Evolutionary conservation across 495 filamentous ascomycete species (phyloP).

Genomic region (Lasiosphaeria miniovina): DNA sequence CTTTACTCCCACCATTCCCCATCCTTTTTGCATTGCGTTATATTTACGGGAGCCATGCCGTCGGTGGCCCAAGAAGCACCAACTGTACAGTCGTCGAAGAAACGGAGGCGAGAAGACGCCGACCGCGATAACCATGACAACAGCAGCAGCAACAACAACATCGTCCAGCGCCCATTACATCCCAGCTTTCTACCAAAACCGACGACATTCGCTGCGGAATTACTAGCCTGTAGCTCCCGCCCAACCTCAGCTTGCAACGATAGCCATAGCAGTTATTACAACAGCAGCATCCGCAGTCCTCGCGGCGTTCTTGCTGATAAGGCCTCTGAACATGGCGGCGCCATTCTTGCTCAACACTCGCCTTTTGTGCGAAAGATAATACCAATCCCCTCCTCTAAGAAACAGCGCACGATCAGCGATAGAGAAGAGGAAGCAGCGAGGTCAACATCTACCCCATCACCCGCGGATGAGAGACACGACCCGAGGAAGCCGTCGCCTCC

Average conservation of each 20-base stretch:
- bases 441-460: conserved; percentile 13
- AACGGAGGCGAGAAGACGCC: conserved; percentile 41
- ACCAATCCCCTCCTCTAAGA: conserved; percentile 35
- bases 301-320: conserved; percentile 5
- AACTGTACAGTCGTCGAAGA: conserved; percentile 31
- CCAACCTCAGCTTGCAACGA: conserved; percentile 8
- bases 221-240: conserved; percentile 17
- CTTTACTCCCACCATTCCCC: neutral
- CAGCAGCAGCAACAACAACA: conserved; percentile 4
- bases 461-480: conserved; percentile 1
- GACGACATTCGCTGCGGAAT: conserved; percentile 2
- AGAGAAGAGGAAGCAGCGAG: conserved; percentile 10
- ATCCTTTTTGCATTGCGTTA: neutral
- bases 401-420: conserved; percentile 17
- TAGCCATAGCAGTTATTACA: neutral
- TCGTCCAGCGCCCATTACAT: conserved; percentile 34
- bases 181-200: conserved; percentile 13
- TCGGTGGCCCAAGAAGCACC: conserved; percentile 30
- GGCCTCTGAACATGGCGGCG: conserved; percentile 13
- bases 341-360: conserved; percentile 14
- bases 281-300: conserved; percentile 2
- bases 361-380: conserved; percentile 29
- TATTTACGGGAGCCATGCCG: conserved; percentile 24
- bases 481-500: neutral
- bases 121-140: conserved; percentile 24